Conservation (phyloP, 768 basidiomycete genomes). For the Rhodosporidiobolus sp. region DNA sequence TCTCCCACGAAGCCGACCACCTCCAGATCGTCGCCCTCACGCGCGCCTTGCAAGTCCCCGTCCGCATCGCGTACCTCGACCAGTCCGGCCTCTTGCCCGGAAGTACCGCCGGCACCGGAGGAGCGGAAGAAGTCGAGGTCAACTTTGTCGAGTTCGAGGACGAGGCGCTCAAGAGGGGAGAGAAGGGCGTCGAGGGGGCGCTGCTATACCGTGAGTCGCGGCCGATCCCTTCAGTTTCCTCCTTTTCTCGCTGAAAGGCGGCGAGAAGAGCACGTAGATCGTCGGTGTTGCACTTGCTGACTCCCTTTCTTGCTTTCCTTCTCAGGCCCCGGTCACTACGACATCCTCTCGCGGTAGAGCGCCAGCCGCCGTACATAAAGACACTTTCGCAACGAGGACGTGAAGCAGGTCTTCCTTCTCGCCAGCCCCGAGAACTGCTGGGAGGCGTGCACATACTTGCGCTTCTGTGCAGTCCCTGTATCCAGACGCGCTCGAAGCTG, state of each 20-base stretch:
- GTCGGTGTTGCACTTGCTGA: neutral
- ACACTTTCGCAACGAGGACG: too few species aligned
- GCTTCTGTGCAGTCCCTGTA: too few species aligned
- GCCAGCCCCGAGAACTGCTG: too few species aligned
- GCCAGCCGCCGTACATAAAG: too few species aligned
- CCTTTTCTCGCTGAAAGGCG: too few species aligned
- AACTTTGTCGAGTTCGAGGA: conserved; percentile 67
- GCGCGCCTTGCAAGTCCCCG: conserved; percentile 62
- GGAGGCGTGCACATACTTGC: too few species aligned
- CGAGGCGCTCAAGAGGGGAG: conserved; percentile 46
- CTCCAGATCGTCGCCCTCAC: conserved; percentile 76
- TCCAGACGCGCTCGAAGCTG: too few species aligned
- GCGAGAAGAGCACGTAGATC: too few species aligned
- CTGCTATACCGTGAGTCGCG: conserved; percentile 27
- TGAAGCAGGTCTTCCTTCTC: too few species aligned
- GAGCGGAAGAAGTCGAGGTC: conserved; percentile 53
- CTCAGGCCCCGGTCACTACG: conserved; percentile 32
- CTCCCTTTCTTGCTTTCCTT: neutral
- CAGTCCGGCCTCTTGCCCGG: conserved; percentile 50
- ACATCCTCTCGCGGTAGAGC: conserved; percentile 18
- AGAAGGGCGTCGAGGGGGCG: conserved; percentile 28
- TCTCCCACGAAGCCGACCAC: conserved; percentile 60
- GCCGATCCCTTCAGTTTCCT: neutral
- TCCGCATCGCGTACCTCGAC: conserved; percentile 78
- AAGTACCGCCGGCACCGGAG: neutral